These are phyloP conservation scores for Colletotrichum sp. DNA, from an alignment of 2,329 filamentous ascomycete species.

Conservation along the genomic window DNA sequence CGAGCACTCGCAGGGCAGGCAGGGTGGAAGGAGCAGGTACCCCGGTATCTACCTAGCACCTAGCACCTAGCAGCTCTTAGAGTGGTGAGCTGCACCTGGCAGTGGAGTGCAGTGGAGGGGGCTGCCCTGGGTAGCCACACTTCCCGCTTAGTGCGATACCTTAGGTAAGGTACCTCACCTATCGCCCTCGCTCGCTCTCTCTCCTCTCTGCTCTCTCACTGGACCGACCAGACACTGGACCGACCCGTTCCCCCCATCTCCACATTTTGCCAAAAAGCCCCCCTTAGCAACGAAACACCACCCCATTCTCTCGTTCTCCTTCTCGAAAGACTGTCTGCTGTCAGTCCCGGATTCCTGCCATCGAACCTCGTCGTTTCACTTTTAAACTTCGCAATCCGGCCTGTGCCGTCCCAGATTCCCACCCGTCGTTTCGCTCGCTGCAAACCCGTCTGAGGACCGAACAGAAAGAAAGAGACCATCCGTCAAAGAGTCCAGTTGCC, in stretches of 20 bases:
- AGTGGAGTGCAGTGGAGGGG: not conserved
- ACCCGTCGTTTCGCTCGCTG: constrained; percentile 18
- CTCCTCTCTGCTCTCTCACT: not conserved
- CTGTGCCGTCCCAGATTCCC: constrained; percentile 21
- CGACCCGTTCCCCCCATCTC: constrained; percentile 20
- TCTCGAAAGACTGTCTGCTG: constrained; percentile 22
- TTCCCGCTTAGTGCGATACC: not conserved
- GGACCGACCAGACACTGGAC: not conserved
- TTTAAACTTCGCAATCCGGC: constrained; percentile 22
- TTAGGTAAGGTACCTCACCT: not conserved
- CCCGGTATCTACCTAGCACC: not conserved
- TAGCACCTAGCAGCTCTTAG: not conserved
- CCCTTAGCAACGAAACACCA: constrained; percentile 23
- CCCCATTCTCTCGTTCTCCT: constrained; percentile 21
- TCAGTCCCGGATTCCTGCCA: constrained; percentile 21
- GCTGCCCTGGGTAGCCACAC: not conserved
- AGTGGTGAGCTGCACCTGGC: not conserved
- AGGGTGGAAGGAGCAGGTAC: not conserved
- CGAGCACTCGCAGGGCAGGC: not conserved
- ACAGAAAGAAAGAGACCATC: not conserved
- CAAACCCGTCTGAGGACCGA: not conserved
- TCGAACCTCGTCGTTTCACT: constrained; percentile 21
- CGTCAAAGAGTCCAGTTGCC: not conserved
- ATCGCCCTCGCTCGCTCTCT: constrained; percentile 12
- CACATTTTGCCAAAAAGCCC: constrained; percentile 21